These are phyloP conservation scores for Amanita exitialis DNA, from an alignment of 768 basidiomycete species.

Conservation along the genomic window DNA sequence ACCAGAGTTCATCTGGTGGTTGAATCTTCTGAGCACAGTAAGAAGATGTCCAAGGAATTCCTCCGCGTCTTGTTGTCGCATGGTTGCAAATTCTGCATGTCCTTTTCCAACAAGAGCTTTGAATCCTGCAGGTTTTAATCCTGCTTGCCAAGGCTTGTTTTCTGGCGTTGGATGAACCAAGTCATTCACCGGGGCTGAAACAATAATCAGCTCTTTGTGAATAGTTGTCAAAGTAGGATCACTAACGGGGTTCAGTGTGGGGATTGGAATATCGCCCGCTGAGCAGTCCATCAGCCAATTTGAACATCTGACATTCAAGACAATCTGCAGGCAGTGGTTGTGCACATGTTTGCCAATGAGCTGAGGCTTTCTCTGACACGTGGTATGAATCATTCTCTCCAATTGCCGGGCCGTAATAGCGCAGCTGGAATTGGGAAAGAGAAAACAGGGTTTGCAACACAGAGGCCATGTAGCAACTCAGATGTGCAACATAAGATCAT, in stretches of 20 bases:
- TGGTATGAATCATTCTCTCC: too few species aligned
- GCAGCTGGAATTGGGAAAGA: conserved; percentile 62
- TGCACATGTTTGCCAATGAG: conserved; percentile 57
- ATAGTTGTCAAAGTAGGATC: too few species aligned
- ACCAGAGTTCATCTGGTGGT: conserved; percentile 10
- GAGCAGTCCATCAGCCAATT: conserved; percentile 85
- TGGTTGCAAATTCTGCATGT: conserved; percentile 90
- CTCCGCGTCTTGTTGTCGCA: conserved; percentile 95
- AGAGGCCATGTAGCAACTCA: conserved; percentile 95
- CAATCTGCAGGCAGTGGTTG: conserved; percentile 71
- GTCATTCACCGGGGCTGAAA: too few species aligned
- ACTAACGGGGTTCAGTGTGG: conserved; percentile 12
- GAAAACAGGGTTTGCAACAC: conserved; percentile 83
- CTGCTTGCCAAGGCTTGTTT: conserved; percentile 60
- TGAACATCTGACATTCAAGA: conserved; percentile 92
- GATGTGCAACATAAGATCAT: too few species aligned
- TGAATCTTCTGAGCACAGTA: conserved; percentile 57
- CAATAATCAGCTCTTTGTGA: too few species aligned
- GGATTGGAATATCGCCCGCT: conserved; percentile 85
- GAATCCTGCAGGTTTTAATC: conserved; percentile 74
- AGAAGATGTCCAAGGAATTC: conserved; percentile 87
- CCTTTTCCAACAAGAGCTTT: conserved; percentile 88
- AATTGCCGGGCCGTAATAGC: conserved; percentile 52
- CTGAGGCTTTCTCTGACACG: conserved; percentile 17
- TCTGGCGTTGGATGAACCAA: neutral